Percentiles rank a stretch among this genome's conserved stretches.
These are phyloP conservation scores for Stipa capillata DNA, from an alignment of 176 grass and related monocot genomes.

Conservation along the genomic window DNA sequence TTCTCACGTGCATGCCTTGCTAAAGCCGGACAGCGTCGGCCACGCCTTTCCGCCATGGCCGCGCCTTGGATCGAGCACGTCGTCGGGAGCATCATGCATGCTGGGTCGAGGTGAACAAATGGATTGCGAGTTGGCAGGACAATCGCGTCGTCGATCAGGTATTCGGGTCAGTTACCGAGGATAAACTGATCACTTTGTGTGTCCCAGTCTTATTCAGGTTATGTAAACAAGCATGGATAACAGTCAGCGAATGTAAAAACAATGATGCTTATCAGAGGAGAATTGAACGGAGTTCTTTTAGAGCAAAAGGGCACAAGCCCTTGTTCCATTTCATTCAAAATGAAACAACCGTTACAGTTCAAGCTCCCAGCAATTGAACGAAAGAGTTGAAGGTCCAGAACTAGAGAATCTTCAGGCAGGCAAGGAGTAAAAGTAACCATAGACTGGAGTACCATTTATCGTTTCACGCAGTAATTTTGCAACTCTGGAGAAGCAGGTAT, in stretches of 20 bases:
- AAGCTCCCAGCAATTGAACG: too few species aligned
- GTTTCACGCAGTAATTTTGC: background rate
- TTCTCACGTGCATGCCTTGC: constrained; percentile 31
- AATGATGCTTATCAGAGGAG: background rate
- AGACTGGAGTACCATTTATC: background rate
- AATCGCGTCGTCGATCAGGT: background rate
- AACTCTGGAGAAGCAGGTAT: background rate
- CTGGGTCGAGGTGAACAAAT: background rate
- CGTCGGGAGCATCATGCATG: background rate
- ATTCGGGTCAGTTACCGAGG: background rate
- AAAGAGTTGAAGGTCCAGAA: too few species aligned
- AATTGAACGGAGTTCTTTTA: too few species aligned
- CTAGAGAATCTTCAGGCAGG: too few species aligned
- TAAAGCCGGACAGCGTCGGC: constrained; percentile 1
- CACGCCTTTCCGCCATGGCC: constrained; percentile 19
- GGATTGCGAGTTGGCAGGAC: background rate
- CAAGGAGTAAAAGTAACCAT: background rate
- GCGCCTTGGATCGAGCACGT: background rate
- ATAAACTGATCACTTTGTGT: background rate
- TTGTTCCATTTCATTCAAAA: too few species aligned
- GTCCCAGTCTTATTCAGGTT: too few species aligned
- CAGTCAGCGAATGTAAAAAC: background rate
- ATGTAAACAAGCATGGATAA: background rate
- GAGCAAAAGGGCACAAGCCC: background rate
- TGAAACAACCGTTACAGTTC: too few species aligned